Conservation (phyloP, 2,329 filamentous ascomycete genomes). For the Zasmidium citrigriseum region DNA sequence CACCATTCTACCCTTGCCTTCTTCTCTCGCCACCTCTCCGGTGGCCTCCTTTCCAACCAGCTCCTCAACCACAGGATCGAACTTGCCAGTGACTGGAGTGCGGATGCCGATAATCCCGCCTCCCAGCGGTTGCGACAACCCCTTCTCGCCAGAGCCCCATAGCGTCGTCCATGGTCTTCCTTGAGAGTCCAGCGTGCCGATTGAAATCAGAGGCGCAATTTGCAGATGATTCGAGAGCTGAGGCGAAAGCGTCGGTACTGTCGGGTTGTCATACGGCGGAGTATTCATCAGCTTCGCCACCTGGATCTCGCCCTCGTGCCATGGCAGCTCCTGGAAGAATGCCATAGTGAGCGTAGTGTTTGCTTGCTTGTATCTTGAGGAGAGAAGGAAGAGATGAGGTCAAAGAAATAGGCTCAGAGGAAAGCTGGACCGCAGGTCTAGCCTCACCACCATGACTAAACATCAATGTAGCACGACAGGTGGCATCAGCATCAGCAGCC, state of each 20-base stretch:
- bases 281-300: slow-evolving; percentile 65
- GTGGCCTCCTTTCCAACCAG: slow-evolving; percentile 55
- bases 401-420: background rate
- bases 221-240: slow-evolving; percentile 63
- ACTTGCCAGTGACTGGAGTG: slow-evolving; percentile 58
- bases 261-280: slow-evolving; percentile 66
- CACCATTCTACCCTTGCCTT: slow-evolving; percentile 55
- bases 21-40: slow-evolving; percentile 45
- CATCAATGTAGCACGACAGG: background rate
- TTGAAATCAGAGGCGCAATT: slow-evolving; percentile 66
- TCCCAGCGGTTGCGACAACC: slow-evolving; percentile 66
- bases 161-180: slow-evolving; percentile 74
- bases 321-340: slow-evolving; percentile 17
- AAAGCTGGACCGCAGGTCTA: background rate
- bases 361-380: background rate
- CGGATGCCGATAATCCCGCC: slow-evolving; percentile 65
- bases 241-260: slow-evolving; percentile 61
- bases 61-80: slow-evolving; percentile 70
- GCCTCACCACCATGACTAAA: background rate
- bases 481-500: background rate
- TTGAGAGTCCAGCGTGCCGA: slow-evolving; percentile 69
- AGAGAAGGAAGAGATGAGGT: background rate
- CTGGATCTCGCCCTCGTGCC: slow-evolving; percentile 46
- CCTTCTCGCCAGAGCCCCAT: slow-evolving; percentile 68
- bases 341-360: slow-evolving; percentile 6